phyloP scores from a whole-genome alignment of 257 asterid species.

The Dorcoceras hygrometricum region DNA sequence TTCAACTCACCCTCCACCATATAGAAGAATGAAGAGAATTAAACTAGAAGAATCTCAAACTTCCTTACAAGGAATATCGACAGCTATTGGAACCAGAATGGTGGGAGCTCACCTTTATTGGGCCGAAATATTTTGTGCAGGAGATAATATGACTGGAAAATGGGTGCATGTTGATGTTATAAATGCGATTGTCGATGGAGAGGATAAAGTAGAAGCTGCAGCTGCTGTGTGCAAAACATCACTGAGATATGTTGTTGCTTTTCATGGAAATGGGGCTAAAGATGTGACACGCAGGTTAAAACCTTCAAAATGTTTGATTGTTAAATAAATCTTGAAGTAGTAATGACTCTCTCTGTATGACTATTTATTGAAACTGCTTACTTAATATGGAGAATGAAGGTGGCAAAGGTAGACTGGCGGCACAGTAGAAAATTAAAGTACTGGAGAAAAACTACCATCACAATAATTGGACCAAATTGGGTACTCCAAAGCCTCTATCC shows the following conservation, averaged over 20 bases:
- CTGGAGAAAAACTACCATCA: background rate
- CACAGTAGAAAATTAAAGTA: background rate
- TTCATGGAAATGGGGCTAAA: conserved; percentile 96
- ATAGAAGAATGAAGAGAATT: conserved; percentile 45
- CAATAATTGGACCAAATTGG: too few species aligned
- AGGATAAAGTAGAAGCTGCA: conserved; percentile 85
- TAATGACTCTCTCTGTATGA: background rate
- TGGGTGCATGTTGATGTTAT: conserved; percentile 95
- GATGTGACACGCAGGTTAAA: conserved; percentile 96
- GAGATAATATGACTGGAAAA: conserved; percentile 85
- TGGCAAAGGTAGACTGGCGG: background rate
- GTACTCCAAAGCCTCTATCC: background rate
- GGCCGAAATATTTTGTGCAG: conserved; percentile 90
- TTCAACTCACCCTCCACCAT: conserved; percentile 36
- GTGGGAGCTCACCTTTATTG: conserved; percentile 94
- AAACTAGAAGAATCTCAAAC: conserved; percentile 47
- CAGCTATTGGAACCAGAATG: conserved; percentile 85
- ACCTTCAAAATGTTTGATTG: conserved; percentile 23
- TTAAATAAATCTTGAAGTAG: conserved; percentile 11
- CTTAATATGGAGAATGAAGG: background rate
- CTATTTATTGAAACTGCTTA: too few species aligned
- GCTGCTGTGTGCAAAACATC: conserved; percentile 88
- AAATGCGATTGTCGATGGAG: conserved; percentile 81
- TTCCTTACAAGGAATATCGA: conserved; percentile 59
- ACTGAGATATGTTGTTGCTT: conserved; percentile 88